Conservation (phyloP, 768 basidiomycete genomes). For the Kwoniella bestiolae region DNA sequence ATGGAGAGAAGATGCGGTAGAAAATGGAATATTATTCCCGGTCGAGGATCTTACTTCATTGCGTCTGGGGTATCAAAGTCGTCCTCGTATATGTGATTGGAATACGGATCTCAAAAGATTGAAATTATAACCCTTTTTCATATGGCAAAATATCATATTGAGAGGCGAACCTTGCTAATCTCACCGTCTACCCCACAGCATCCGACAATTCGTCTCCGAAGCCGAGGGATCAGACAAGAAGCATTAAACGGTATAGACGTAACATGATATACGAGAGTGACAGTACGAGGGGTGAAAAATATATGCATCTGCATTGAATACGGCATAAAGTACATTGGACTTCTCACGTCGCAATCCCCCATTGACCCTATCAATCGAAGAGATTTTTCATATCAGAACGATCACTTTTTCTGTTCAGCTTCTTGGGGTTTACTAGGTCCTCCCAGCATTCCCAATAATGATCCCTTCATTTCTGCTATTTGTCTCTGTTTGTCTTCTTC, state of each 20-base stretch:
- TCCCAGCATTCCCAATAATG: constrained; percentile 47
- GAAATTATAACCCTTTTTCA: no score
- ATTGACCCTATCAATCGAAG: no score
- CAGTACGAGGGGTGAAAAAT: constrained; percentile 15
- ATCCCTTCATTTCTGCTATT: constrained; percentile 57
- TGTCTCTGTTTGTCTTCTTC: constrained; percentile 58
- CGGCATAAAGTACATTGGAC: not conserved
- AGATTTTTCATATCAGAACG: no score
- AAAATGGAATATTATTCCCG: no score
- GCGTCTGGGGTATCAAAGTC: no score
- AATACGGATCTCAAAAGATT: no score
- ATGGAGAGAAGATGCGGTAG: no score
- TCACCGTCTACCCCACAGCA: constrained; percentile 27
- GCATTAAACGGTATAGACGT: constrained; percentile 10
- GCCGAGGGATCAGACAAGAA: constrained; percentile 53
- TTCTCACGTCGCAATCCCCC: not conserved
- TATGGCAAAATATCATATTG: not conserved
- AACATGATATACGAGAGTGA: no score
- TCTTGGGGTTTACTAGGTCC: constrained; percentile 28
- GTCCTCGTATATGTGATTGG: no score
- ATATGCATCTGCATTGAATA: constrained; percentile 26
- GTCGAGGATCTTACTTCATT: no score
- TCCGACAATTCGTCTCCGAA: constrained; percentile 56
- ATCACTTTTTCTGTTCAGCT: not conserved
- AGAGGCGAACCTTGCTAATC: not conserved